Conservation (phyloP, 208 protist species). For the Leishmania amazonensis region DNA sequence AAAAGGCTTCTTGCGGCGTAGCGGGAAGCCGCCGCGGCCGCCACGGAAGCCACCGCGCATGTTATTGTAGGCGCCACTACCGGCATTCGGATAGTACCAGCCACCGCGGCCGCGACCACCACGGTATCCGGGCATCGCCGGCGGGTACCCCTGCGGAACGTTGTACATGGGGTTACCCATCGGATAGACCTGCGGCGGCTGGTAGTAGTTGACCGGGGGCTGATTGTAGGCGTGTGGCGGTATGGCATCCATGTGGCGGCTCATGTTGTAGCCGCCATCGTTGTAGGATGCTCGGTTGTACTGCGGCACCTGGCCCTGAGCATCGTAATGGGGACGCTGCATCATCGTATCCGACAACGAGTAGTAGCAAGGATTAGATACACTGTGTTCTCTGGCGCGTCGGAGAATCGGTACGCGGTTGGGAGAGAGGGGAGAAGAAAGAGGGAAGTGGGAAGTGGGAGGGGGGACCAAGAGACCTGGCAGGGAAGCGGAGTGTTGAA, state of each 20-base stretch:
- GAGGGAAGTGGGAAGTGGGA: not conserved
- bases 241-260: conserved; percentile 19
- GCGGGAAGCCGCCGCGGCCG: conserved; percentile 46
- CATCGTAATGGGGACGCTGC: conserved; percentile 29
- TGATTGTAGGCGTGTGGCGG: conserved; percentile 38
- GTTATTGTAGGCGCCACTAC: conserved; percentile 31
- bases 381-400: not conserved
- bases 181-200: conserved; percentile 30
- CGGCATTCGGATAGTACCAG: conserved; percentile 31
- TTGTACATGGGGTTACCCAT: conserved; percentile 42
- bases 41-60: conserved; percentile 49
- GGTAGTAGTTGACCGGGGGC: conserved; percentile 26
- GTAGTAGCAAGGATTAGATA: conserved; percentile 2
- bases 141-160: conserved; percentile 26
- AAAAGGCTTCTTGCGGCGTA: conserved; percentile 73
- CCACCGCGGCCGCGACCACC: conserved; percentile 21
- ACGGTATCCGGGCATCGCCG: conserved; percentile 24
- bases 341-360: conserved; percentile 18
- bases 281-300: conserved; percentile 39
- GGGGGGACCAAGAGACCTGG: not conserved
- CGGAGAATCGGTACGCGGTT: not conserved
- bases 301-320: conserved; percentile 20
- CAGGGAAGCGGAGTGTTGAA: not conserved
- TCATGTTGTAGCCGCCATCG: conserved; percentile 32
- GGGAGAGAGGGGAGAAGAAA: no score